A percentile compares a stretch with the other conserved stretches of the same genome.
Conservation (phyloP, 345 rosid genomes). For the Eucalyptus pauciflora region DNA sequence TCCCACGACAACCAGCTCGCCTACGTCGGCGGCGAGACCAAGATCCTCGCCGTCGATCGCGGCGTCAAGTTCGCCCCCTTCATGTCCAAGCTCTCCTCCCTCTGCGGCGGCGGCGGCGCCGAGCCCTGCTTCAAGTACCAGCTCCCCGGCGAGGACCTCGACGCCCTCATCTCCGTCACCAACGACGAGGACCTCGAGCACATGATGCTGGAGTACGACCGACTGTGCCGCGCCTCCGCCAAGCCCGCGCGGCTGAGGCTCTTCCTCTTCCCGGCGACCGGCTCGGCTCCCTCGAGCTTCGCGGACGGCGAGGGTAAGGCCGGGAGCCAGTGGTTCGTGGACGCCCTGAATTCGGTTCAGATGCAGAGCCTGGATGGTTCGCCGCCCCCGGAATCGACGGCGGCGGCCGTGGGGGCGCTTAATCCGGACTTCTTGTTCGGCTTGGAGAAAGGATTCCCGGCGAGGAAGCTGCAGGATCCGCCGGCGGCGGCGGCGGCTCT, state of each 20-base stretch:
- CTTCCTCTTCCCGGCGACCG: slow-evolving; percentile 27
- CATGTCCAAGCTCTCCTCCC: slow-evolving; percentile 23
- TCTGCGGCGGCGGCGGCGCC: slow-evolving; percentile 12
- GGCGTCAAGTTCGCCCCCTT: slow-evolving; percentile 20
- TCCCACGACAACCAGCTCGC: slow-evolving; percentile 49
- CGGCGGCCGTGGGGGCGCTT: slow-evolving; percentile 3
- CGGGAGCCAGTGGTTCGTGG: slow-evolving; percentile 50
- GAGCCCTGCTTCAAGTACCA: slow-evolving; percentile 46
- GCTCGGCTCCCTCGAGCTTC: not conserved
- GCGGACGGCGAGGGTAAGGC: slow-evolving; percentile 11
- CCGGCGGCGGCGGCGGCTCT: slow-evolving; percentile 8
- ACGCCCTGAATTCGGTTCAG: slow-evolving; percentile 38
- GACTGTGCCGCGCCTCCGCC: slow-evolving; percentile 15
- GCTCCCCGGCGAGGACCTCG: slow-evolving; percentile 65
- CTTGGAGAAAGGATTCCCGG: slow-evolving; percentile 28
- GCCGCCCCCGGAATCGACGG: slow-evolving; percentile 5
- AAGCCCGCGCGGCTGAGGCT: slow-evolving; percentile 44
- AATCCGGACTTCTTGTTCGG: slow-evolving; percentile 44
- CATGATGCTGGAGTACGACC: slow-evolving; percentile 58
- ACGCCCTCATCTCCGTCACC: slow-evolving; percentile 52
- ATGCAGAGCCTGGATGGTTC: slow-evolving; percentile 25
- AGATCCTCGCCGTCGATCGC: slow-evolving; percentile 47
- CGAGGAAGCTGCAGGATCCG: not conserved
- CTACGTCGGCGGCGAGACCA: slow-evolving; percentile 54
- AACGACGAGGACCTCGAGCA: slow-evolving; percentile 60